A percentile compares a stretch with the other conserved stretches of the same genome.
Evolutionary conservation across 208 protist species (phyloP).

Genomic region (Trypanosoma brucei): DNA sequence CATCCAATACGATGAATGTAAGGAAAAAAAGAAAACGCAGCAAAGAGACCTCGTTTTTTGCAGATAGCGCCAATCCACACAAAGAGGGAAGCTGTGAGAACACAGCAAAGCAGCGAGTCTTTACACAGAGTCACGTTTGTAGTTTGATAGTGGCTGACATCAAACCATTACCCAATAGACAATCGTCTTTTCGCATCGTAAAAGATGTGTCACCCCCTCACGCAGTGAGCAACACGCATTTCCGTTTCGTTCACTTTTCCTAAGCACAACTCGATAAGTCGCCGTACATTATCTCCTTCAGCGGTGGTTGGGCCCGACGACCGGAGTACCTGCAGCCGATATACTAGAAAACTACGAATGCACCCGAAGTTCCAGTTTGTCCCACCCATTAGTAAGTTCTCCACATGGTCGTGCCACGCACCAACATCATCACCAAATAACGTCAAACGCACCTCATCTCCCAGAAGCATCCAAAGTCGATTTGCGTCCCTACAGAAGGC

Average conservation of each 20-base stretch:
- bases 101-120: too few species aligned
- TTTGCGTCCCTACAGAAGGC: constrained; percentile 47
- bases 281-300: not conserved
- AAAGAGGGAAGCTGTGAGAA: too few species aligned
- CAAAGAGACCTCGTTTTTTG: too few species aligned
- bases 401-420: constrained; percentile 40
- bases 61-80: too few species aligned
- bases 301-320: not conserved
- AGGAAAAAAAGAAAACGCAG: too few species aligned
- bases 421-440: constrained; percentile 39
- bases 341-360: constrained; percentile 42
- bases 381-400: constrained; percentile 46
- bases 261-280: constrained; percentile 15
- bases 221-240: constrained; percentile 1
- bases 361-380: constrained; percentile 64
- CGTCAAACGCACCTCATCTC: constrained; percentile 31
- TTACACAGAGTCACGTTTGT: too few species aligned
- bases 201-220: not conserved
- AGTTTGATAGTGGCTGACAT: too few species aligned
- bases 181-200: too few species aligned
- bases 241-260: constrained; percentile 10
- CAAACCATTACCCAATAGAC: too few species aligned
- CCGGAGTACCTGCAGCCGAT: constrained; percentile 3
- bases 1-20: too few species aligned
- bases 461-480: constrained; percentile 28